Base-by-base conservation (phyloP, 306 rosid genomes). In the Quercus robur region DNA sequence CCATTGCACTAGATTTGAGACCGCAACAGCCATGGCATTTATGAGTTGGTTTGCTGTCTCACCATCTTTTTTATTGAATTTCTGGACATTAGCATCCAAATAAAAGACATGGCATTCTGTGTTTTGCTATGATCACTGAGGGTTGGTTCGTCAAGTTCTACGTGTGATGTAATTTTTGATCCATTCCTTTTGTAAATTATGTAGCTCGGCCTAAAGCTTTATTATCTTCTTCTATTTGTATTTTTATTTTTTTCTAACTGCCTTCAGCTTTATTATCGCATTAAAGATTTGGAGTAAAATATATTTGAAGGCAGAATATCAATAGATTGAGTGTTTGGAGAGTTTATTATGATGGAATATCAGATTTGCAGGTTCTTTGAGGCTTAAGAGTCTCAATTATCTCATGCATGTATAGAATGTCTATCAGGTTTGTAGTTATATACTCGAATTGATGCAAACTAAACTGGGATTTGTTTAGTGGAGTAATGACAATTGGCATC, bases 61-160 rank as follows among this genome's bases (percentile, higher is more conserved):
- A 1, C 88, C 90, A 4, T 90, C 91, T 6, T 90, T 84, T 75
- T 77, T 90, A 81, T 69, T 90, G 80, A 87, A 88, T 82, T 88
- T 87, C 84, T 90, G 91, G 94, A 84, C 86, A 4, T 74, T 90
- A 73, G 94, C 90, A 49, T 88, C 90, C 79, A 86, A 84, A 80
- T 88, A 81, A 49, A 83, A 18, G 28, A 12, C 58, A 17, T 44
- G 51, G 12, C 17, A 41, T 70, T 67, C 41, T 71, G 59, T 52
- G n/a, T 51, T 71, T 71, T 6, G 75, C 58, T 9, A 20, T 70
- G 55, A 38, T 38, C 74, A 11, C 52, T 11, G 28, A 14, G n/a
- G 74, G 25, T 23, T 69, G 54, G 41, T 69, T 69, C 9, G 14
- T 62, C 20, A 35, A 18, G 52, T 19, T 33, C 25, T 19, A 8